Base-by-base conservation (phyloP, 495 filamentous ascomycete genomes). In the Aspergillus sparsus region DNA sequence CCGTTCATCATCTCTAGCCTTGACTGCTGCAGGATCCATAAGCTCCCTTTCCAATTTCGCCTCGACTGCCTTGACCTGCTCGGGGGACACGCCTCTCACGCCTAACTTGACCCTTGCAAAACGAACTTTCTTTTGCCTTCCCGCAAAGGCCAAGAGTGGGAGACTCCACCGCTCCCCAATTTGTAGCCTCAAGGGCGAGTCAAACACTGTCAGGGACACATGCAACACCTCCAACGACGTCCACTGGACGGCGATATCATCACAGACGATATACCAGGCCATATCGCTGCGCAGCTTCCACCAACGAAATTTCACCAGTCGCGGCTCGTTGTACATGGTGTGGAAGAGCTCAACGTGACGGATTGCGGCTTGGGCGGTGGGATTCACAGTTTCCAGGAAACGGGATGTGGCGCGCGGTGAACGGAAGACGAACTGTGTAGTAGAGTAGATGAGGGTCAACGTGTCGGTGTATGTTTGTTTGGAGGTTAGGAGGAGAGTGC, bases 271-370 rank as follows among this genome's bases (percentile, higher is more conserved):
- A 11, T 52, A 67, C 52, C 52, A 71, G 9, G 56, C 60, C 16
- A 57, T 35, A 44, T 71, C 69, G 35, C 65, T 67, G 39, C 64
- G 58, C 49, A 55, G 21, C 49, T 69, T 69, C 45, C 44, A 66
- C 3, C 16, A 7, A 0, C 65, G 56, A 44, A 61, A 63, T 11
- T 47, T 31, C 4, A 50, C 46, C 11, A 66, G 39, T 0, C 42
- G 49, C 10, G 67, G 69, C 52, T 71, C 69, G 18, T 64, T 64
- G 54, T 71, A 69, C 64, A 68, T 71, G 39, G n/a, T 58, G 31
- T 69, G 67, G 18, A 60, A 53, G 11, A 71, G 50, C 50, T 69
- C 69, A 7, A 71, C 50, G 37, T 66, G 64, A 2, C 27, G 59
- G 36, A 71, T 66, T n/a, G 51, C 57, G 7, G 39, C 21, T 13